Evolutionary conservation across 75 land plant species (phyloP), one percentile per base, ranked within the genome.

Genomic region (Sequoiadendron giganteum): DNA sequence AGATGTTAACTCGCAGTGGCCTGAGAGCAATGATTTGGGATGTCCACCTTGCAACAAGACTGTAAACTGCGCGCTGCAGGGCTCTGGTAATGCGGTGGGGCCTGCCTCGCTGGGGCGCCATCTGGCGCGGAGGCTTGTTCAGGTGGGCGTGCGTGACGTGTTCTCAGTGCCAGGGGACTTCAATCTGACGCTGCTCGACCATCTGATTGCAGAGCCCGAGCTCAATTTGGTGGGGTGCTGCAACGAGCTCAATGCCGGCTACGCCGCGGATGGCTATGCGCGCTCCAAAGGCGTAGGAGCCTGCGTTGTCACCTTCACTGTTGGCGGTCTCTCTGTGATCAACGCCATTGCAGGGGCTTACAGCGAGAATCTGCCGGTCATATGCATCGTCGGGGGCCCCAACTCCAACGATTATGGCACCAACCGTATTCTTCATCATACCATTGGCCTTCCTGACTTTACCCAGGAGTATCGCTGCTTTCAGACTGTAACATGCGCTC

Each of bases 181-280:
- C 90, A 93, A 93, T 87, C 91, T 93, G 45, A 88, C 91, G 49
- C 84, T 93, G 36, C 92, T 93, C 4, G 94, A 93, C 85, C 91
- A 93, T 86, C 85, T 93, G 3, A 70, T 93, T 10, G 90, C 92
- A 15, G 92, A 93, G 68, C 94, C 92, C 0, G 86, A 73, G 21
- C 92, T 93, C 45, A 47, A 79, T 2, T 34, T 85, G 76, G 80
- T 93, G 87, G 94, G 95, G 1, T 94, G 95, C 89, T 94, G 95
- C 87, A 94, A 94, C 79, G 95, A 94, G 85, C 94, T 94, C 86
- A 94, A 94, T 86, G 95, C 95, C 5, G 95, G 95, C 38, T 94
- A 94, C 52, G 95, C 95, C 2, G 95, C 95, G n/a, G 95, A 94
- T 76, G 95, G 95, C 28, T 94, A 93, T 88, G 95, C 95, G 2